Percentiles rank a stretch among this genome's conserved stretches.
phyloP scores from a whole-genome alignment of 805 yeast species.

The Candida argentea region DNA sequence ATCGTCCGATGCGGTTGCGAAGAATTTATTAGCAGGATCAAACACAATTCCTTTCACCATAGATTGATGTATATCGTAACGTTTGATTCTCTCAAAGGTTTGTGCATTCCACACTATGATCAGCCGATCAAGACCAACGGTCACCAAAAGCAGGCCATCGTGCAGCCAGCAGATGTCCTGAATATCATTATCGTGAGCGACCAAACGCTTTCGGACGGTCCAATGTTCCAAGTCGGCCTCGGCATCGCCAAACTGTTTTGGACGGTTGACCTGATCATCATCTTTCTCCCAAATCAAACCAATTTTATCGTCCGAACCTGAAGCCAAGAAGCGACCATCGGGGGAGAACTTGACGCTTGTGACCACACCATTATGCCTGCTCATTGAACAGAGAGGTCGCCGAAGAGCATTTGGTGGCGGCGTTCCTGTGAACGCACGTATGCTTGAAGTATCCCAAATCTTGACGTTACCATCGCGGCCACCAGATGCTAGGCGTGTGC shows the following conservation, averaged over 20 bases:
- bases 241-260: constrained; percentile 57
- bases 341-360: constrained; percentile 91
- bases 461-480: constrained; percentile 86
- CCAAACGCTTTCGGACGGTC: constrained; percentile 86
- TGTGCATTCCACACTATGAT: constrained; percentile 90
- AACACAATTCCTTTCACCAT: constrained; percentile 95
- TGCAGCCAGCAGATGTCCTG: constrained; percentile 99
- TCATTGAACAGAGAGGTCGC: constrained; percentile 78
- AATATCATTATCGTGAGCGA: constrained; percentile 95
- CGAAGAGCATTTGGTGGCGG: constrained; percentile 14
- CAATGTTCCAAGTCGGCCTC: constrained; percentile 79
- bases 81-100: constrained; percentile 80
- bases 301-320: constrained; percentile 93
- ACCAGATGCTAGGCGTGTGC: constrained; percentile 81
- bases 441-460: constrained; percentile 68
- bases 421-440: constrained; percentile 26
- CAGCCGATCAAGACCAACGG: constrained; percentile 90
- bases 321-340: constrained; percentile 80
- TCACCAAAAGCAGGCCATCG: constrained; percentile 78
- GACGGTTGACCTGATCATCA: constrained; percentile 47
- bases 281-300: constrained; percentile 90
- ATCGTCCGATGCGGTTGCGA: constrained; percentile 96
- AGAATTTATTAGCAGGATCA: constrained; percentile 96
- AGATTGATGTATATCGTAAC: constrained; percentile 88
- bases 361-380: constrained; percentile 94